Percentiles rank a stretch among this genome's conserved stretches.
Evolutionary conservation across 768 basidiomycete genomes (phyloP).

Genomic region (Tephrocybe sp.): DNA sequence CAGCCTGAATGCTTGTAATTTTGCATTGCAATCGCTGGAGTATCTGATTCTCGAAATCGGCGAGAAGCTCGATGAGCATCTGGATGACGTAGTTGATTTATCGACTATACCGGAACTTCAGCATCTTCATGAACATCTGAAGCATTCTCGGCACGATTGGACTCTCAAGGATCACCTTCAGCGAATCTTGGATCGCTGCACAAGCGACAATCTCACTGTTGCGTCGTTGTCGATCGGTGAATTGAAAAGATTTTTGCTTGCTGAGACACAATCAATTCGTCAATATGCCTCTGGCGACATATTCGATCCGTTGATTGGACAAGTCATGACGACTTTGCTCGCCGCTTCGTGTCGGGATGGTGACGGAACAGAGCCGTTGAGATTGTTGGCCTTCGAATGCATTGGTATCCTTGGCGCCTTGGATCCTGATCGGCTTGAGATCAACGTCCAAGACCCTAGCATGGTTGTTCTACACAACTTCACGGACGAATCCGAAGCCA

Average conservation of each 20-base stretch:
- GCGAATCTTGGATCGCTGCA: conserved; percentile 70
- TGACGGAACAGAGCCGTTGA: conserved; percentile 67
- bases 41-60: conserved; percentile 71
- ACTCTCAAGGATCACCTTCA: conserved; percentile 55
- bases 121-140: conserved; percentile 41
- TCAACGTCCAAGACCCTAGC: conserved; percentile 53
- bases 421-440: conserved; percentile 90
- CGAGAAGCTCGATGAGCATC: conserved; percentile 47
- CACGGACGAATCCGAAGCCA: conserved; percentile 71
- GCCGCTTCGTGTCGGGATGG: conserved; percentile 75
- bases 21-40: conserved; percentile 61
- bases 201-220: conserved; percentile 81
- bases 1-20: conserved; percentile 44
- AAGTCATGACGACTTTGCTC: conserved; percentile 66
- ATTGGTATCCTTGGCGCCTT: conserved; percentile 91
- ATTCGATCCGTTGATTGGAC: conserved; percentile 77
- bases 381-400: conserved; percentile 81
- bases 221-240: conserved; percentile 74
- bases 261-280: conserved; percentile 52
- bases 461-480: conserved; percentile 84
- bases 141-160: conserved; percentile 46
- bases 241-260: conserved; percentile 63
- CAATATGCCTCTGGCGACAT: conserved; percentile 78
- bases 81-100: conserved; percentile 83
- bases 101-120: conserved; percentile 67